Base-by-base conservation (phyloP, 2,329 filamentous ascomycete genomes). In the Claviceps spartinae region DNA sequence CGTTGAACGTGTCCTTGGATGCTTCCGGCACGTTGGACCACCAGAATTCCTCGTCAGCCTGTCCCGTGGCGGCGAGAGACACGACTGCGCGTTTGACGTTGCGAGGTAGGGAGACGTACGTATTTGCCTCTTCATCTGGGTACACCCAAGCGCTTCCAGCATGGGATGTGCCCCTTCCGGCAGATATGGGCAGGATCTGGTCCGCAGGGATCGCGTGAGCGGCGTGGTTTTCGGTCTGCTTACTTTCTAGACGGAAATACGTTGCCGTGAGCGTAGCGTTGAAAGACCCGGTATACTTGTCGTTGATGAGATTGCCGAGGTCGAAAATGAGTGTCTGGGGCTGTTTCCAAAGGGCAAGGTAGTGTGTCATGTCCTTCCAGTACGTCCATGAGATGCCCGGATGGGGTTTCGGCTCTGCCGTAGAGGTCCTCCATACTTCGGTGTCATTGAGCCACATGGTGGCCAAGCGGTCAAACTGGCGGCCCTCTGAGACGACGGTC, bases 391-490 rank as follows among this genome's bases (percentile, higher is more conserved):
- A 69, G 55, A 93, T 89, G 6, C 86, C 87, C 22, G 74, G 74
- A 4, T 69, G 59, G 4, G 60, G 57, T 0, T 81, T 87, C 1
- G 88, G 86, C 67, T 94, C 85, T 4, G 87, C 85, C 1, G 88
- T 94, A 5, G 86, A 89, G 2, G 86, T 90, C 24, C 87, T 75
- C 73, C 85, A 93, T n/a, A 94, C 75, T 63, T 94, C 87, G 9
- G 78, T 81, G 63, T 91, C 85, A 42, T 80, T 81, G 40, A 93
- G 72, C 60, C 83, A 93, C 75, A 93, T 82, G 36, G 84, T 66
- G 4, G 81, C 88, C 8, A 91, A 73, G 41, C 87, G 77, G 63
- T 94, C 88, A 65, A 78, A 90, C 59, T 94, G 88, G 3, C 78
- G 75, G 1, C 88, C 88, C 55, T 72, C 70, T 9, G 83, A 86